A percentile compares a stretch with the other conserved stretches of the same genome.
Evolutionary conservation across 371 early-diverging fungal genomes (phyloP).

Genomic region (Mortierella sp.): DNA sequence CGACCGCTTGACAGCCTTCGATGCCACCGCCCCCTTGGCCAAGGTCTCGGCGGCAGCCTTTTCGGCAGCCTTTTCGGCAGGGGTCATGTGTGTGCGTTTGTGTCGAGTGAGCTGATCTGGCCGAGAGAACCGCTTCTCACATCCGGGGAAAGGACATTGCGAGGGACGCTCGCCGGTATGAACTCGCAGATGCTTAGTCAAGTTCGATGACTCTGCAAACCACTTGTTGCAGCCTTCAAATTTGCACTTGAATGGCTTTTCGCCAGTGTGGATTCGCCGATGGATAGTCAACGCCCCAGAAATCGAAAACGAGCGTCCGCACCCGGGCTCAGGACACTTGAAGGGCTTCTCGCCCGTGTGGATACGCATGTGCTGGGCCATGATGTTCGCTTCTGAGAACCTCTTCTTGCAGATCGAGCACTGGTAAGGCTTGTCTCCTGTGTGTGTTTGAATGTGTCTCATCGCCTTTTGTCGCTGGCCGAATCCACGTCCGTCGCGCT

Average conservation of each 20-base stretch:
- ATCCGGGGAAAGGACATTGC: conserved; percentile 70
- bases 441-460: conserved; percentile 90
- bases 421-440: conserved; percentile 88
- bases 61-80: conserved; percentile 48
- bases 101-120: conserved; percentile 78
- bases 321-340: conserved; percentile 77
- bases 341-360: conserved; percentile 94
- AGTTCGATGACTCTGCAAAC: conserved; percentile 83
- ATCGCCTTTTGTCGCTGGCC: conserved; percentile 86
- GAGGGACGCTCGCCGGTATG: conserved; percentile 82
- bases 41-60: conserved; percentile 33
- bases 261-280: conserved; percentile 76
- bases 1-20: conserved; percentile 25
- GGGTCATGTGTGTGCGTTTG: conserved; percentile 58
- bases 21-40: neutral
- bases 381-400: conserved; percentile 86
- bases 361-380: conserved; percentile 86
- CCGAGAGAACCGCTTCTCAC: conserved; percentile 78
- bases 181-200: conserved; percentile 82
- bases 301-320: conserved; percentile 82
- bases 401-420: conserved; percentile 83
- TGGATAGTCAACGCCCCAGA: conserved; percentile 81
- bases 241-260: conserved; percentile 84
- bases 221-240: conserved; percentile 78
- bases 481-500: conserved; percentile 76